phyloP scores from a whole-genome alignment of 1,284 basidiomycete genomes.

The Apiotrichum gamsii region DNA sequence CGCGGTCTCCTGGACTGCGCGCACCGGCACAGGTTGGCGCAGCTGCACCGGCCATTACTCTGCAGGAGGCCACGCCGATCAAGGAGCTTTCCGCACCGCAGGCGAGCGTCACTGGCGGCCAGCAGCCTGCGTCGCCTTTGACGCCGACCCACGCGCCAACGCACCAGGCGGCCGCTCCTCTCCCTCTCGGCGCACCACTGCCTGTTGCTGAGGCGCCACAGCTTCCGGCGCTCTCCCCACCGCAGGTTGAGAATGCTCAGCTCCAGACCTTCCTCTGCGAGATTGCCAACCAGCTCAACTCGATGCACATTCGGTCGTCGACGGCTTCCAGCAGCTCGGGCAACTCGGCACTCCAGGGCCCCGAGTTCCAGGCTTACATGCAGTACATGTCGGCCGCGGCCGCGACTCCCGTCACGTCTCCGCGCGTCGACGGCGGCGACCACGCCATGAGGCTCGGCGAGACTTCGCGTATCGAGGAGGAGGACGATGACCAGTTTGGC shows the following conservation, averaged over 20 bases:
- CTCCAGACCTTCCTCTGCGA: constrained; percentile 56
- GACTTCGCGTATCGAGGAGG: background rate
- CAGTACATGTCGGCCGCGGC: constrained; percentile 27
- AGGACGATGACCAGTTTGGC: constrained; percentile 49
- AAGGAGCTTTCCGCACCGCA: constrained; percentile 24
- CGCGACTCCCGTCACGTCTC: constrained; percentile 8
- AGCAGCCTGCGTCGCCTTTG: constrained; percentile 10
- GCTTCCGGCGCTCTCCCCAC: constrained; percentile 40
- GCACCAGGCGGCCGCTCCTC: too few species aligned
- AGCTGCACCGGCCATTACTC: constrained; percentile 44
- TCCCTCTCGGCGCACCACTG: background rate
- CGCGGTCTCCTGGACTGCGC: constrained; percentile 21
- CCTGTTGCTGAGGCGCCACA: constrained; percentile 11
- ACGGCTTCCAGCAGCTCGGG: constrained; percentile 46
- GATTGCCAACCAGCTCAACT: constrained; percentile 54
- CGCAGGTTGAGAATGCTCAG: constrained; percentile 50
- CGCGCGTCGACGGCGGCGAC: constrained; percentile 1
- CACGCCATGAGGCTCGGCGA: constrained; percentile 17
- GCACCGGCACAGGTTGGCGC: too few species aligned
- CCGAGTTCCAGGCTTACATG: constrained; percentile 38
- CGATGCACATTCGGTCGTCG: constrained; percentile 50
- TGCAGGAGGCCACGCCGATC: constrained; percentile 49
- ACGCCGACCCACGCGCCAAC: background rate
- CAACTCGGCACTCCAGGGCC: constrained; percentile 33
- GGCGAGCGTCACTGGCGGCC: background rate